Percentiles rank a stretch among this genome's conserved stretches.
These are phyloP conservation scores for Ophiobolus disseminans DNA, from an alignment of 2,329 filamentous ascomycete genomes.

Conservation along the genomic window DNA sequence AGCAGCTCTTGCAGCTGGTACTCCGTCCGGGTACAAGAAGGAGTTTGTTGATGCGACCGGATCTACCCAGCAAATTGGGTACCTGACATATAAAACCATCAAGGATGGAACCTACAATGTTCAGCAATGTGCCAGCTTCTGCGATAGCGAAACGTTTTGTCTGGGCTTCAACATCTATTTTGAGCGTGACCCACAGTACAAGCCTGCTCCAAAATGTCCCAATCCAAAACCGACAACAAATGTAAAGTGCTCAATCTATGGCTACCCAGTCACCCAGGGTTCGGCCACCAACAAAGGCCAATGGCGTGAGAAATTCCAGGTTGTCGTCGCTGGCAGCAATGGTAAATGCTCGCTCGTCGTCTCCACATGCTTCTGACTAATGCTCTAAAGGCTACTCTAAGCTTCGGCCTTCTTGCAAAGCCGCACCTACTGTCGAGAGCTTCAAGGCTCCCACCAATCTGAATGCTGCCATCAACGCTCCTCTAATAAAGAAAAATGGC, in stretches of 20 bases:
- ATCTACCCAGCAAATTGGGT: slow-evolving; percentile 33
- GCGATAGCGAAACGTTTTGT: slow-evolving; percentile 32
- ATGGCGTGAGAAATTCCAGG: slow-evolving; percentile 31
- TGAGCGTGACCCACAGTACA: slow-evolving; percentile 33
- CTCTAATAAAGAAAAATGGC: slow-evolving; percentile 14
- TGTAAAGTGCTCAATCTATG: slow-evolving; percentile 38
- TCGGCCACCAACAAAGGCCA: slow-evolving; percentile 35
- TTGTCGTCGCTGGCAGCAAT: slow-evolving; percentile 37
- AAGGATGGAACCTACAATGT: slow-evolving; percentile 21
- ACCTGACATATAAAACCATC: slow-evolving; percentile 37
- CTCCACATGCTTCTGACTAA: no score
- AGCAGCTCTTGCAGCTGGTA: slow-evolving; percentile 11
- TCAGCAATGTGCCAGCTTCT: slow-evolving; percentile 25
- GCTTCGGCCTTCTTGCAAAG: slow-evolving; percentile 7
- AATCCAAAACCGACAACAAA: slow-evolving; percentile 32
- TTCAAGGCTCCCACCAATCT: slow-evolving; percentile 28
- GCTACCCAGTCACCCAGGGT: slow-evolving; percentile 27
- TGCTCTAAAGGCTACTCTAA: slow-evolving; percentile 41
- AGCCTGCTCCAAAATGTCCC: slow-evolving; percentile 21
- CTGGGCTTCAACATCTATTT: slow-evolving; percentile 40
- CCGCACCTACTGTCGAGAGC: slow-evolving; percentile 9
- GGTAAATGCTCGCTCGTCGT: slow-evolving; percentile 15
- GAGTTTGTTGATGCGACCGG: slow-evolving; percentile 24
- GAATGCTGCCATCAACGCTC: slow-evolving; percentile 37
- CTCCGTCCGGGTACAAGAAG: slow-evolving; percentile 24